phyloP scores from a whole-genome alignment of 2,329 filamentous ascomycete genomes.

The Aspergillus luchuensis region DNA sequence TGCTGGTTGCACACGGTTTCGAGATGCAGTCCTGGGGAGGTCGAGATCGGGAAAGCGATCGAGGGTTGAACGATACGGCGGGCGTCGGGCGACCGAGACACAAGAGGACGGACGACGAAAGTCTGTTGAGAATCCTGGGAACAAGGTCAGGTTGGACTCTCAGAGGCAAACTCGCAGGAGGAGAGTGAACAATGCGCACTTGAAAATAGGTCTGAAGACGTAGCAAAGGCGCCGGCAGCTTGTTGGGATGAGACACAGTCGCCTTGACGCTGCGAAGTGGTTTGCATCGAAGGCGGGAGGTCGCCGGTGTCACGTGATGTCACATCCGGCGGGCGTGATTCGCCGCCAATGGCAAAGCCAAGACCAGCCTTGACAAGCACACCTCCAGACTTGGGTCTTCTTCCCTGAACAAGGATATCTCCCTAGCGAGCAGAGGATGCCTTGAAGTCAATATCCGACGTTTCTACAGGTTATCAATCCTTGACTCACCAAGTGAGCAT shows the following conservation, averaged over 20 bases:
- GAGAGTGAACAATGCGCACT: conserved; percentile 16
- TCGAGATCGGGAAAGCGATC: conserved; percentile 14
- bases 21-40: conserved; percentile 6
- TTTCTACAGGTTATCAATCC: not conserved
- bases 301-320: conserved; percentile 35
- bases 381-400: conserved; percentile 2
- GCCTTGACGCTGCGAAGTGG: conserved; percentile 33
- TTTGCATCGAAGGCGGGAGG: conserved; percentile 46
- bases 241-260: conserved; percentile 32
- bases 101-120: conserved; percentile 20
- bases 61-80: conserved; percentile 28
- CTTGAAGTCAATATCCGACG: not conserved
- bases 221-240: conserved; percentile 23
- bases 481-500: not conserved
- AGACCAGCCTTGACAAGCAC: conserved; percentile 16
- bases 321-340: conserved; percentile 29
- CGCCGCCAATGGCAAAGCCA: conserved; percentile 25
- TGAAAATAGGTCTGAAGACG: conserved; percentile 14
- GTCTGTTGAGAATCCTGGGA: conserved; percentile 19
- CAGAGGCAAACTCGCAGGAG: conserved; percentile 11
- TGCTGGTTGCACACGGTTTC: conserved; percentile 15
- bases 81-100: conserved; percentile 32
- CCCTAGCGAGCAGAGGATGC: not conserved
- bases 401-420: not conserved
- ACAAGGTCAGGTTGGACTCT: conserved; percentile 16